Evolutionary conservation across 192 early-diverging fungal genomes (phyloP).

Genomic region (Anaeromyces robustus): DNA sequence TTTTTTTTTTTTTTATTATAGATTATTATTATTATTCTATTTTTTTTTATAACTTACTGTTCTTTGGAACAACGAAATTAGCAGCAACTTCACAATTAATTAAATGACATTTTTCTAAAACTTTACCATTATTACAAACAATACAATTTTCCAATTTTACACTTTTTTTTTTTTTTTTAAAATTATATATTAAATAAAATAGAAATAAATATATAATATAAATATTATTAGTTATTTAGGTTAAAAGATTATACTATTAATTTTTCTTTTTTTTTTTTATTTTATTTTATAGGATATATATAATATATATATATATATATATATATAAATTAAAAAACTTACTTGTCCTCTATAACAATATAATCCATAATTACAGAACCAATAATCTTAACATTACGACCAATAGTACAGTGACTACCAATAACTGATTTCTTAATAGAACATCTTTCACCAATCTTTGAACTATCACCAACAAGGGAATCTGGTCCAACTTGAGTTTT

Average conservation of each 20-base stretch:
- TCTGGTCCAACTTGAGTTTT: slow-evolving; percentile 73
- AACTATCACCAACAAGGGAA: slow-evolving; percentile 76
- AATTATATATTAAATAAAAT: background rate
- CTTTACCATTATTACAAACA: slow-evolving; percentile 64
- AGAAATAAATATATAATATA: slow-evolving; percentile 1
- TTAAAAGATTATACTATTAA: too few species aligned
- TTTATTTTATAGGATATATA: background rate
- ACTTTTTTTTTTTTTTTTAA: slow-evolving; percentile 13
- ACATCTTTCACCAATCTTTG: slow-evolving; percentile 81
- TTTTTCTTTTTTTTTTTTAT: slow-evolving; percentile 16
- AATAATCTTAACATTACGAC: slow-evolving; percentile 86
- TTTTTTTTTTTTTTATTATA: too few species aligned
- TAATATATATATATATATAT: background rate
- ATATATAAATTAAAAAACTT: background rate
- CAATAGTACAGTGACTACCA: slow-evolving; percentile 87
- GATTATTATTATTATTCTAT: too few species aligned
- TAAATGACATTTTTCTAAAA: slow-evolving; percentile 55
- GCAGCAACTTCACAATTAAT: slow-evolving; percentile 80
- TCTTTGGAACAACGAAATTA: slow-evolving; percentile 44
- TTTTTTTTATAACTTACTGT: slow-evolving; percentile 24
- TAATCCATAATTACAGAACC: slow-evolving; percentile 96
- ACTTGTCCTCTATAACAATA: slow-evolving; percentile 78
- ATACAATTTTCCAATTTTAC: slow-evolving; percentile 78
- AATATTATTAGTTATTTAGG: too few species aligned
- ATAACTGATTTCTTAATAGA: slow-evolving; percentile 85